phyloP scores from a whole-genome alignment of 805 yeast species.

The Komagataella mondaviorum region DNA sequence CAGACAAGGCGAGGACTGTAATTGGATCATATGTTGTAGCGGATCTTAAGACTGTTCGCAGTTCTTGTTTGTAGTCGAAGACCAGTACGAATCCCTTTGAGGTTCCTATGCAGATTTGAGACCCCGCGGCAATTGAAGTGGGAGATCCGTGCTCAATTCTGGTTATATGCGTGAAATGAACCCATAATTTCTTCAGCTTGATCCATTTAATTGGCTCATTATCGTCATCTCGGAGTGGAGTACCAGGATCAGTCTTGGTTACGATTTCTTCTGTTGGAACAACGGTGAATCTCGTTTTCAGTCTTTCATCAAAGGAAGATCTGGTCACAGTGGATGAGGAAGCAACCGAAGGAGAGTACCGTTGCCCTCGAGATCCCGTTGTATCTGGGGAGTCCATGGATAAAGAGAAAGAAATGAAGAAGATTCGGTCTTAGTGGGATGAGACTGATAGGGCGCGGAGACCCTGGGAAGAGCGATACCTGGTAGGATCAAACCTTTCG shows the following conservation, averaged over 20 bases:
- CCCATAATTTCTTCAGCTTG: slow-evolving; percentile 10
- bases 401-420: neutral
- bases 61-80: slow-evolving; percentile 55
- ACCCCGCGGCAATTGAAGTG: slow-evolving; percentile 27
- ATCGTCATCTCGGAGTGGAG: neutral
- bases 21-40: slow-evolving; percentile 30
- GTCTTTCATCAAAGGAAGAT: neutral
- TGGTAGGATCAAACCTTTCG: no score
- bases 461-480: neutral
- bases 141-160: slow-evolving; percentile 35
- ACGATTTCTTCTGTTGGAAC: neutral
- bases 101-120: slow-evolving; percentile 55
- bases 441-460: neutral
- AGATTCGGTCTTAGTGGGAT: neutral
- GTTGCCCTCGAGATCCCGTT: neutral
- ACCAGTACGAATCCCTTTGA: slow-evolving; percentile 47
- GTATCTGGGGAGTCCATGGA: neutral
- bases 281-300: neutral
- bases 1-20: slow-evolving; percentile 41
- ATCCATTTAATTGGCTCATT: slow-evolving; percentile 14
- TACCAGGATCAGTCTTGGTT: neutral
- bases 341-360: neutral
- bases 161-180: neutral
- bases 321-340: neutral
- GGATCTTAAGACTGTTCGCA: slow-evolving; percentile 29